Conservation (phyloP, 2,329 filamentous ascomycete genomes). For the Diaporthe sp. region DNA sequence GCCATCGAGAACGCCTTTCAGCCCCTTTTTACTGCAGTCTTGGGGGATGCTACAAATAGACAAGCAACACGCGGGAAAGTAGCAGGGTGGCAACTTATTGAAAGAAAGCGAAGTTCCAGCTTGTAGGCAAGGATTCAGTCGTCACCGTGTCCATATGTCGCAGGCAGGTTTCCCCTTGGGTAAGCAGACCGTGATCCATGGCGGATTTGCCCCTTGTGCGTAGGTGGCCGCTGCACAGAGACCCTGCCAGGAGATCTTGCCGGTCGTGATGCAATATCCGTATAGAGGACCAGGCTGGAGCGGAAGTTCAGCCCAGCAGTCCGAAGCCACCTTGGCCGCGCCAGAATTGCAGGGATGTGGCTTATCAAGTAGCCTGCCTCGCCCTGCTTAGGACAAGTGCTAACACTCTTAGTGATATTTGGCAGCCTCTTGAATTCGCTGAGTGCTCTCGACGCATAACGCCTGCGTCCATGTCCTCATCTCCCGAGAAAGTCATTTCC, state of each 20-base stretch:
- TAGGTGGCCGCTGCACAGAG: constrained; percentile 3
- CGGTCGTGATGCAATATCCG: neutral
- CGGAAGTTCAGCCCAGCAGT: constrained; percentile 29
- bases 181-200: constrained; percentile 5
- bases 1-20: constrained; percentile 3
- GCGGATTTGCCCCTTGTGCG: neutral
- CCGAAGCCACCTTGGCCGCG: constrained; percentile 27
- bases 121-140: neutral
- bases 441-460: constrained; percentile 9
- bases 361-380: constrained; percentile 12
- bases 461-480: constrained; percentile 3
- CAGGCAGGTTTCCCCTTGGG: neutral
- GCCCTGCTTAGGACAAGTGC: constrained; percentile 14
- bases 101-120: neutral
- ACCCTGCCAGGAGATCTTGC: constrained; percentile 9
- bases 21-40: constrained; percentile 32
- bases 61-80: neutral
- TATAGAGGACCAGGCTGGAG: constrained; percentile 28
- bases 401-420: constrained; percentile 24
- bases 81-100: neutral
- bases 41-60: constrained; percentile 1
- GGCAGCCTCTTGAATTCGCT: constrained; percentile 8
- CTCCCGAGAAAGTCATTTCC: neutral
- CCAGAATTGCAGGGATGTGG: constrained; percentile 33
- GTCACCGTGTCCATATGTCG: neutral